Evolutionary conservation across 768 basidiomycete genomes (phyloP).

Genomic region (Boletus vinaceobasis): DNA sequence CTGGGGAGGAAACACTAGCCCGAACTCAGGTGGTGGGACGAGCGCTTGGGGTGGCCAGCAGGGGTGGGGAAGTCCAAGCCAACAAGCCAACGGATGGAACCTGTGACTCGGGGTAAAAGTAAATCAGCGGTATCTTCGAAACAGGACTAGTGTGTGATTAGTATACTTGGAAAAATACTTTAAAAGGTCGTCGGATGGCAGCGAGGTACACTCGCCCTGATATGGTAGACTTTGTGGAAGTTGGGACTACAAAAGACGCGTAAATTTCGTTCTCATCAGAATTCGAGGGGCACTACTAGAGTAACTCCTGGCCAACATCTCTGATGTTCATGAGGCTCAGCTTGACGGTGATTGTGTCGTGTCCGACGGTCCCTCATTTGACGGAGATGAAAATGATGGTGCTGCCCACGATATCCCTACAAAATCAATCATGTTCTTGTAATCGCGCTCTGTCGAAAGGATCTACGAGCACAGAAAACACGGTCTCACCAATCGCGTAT

Average conservation of each 20-base stretch:
- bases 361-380: not conserved
- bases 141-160: not conserved
- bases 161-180: not conserved
- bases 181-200: not conserved
- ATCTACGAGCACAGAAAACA: too few species aligned
- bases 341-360: too few species aligned
- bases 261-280: not conserved
- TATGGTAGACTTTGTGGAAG: too few species aligned
- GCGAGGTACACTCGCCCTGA: too few species aligned
- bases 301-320: too few species aligned
- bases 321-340: too few species aligned
- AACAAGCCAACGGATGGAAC: conserved; percentile 56
- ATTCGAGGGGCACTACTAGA: not conserved
- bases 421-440: too few species aligned
- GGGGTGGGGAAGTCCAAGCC: conserved; percentile 52
- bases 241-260: too few species aligned
- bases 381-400: not conserved
- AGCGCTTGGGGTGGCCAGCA: conserved; percentile 29
- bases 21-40: conserved; percentile 21
- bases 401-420: too few species aligned
- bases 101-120: conserved; percentile 11
- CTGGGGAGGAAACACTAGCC: conserved; percentile 39
- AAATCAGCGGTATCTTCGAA: not conserved
- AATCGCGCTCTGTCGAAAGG: too few species aligned
- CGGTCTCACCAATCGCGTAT: too few species aligned